phyloP scores from a whole-genome alignment of 1,284 basidiomycete species.

The Caloboletus firmus region DNA sequence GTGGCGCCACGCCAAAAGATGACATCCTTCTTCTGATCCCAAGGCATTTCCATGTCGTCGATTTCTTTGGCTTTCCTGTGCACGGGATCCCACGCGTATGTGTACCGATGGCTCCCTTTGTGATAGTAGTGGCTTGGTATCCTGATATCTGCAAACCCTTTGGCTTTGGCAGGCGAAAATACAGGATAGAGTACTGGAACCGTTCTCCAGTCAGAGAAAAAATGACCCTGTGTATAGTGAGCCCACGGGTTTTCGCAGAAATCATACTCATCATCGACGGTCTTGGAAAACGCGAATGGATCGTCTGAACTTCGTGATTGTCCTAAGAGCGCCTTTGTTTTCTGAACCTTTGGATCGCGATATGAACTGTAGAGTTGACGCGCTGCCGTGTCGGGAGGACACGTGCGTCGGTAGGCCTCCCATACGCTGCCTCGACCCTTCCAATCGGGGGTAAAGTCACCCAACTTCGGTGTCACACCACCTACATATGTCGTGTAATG shows the following conservation, averaged over 20 bases:
- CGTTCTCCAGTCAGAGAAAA: slow-evolving; percentile 93
- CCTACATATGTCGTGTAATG: slow-evolving; percentile 38
- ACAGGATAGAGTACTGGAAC: slow-evolving; percentile 85
- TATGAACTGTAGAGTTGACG: slow-evolving; percentile 80
- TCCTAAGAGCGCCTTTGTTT: slow-evolving; percentile 19
- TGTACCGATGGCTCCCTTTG: slow-evolving; percentile 77
- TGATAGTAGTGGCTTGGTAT: slow-evolving; percentile 96
- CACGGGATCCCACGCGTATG: slow-evolving; percentile 86
- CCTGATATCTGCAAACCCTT: slow-evolving; percentile 84
- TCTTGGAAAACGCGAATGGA: slow-evolving; percentile 61
- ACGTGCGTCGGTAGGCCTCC: slow-evolving; percentile 91
- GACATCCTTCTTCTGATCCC: slow-evolving; percentile 71
- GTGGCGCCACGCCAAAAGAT: slow-evolving; percentile 90
- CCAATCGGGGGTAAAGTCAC: slow-evolving; percentile 84
- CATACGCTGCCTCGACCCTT: slow-evolving; percentile 79
- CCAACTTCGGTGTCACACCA: slow-evolving; percentile 61
- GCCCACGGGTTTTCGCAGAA: slow-evolving; percentile 83
- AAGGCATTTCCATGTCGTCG: slow-evolving; percentile 82
- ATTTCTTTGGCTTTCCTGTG: slow-evolving; percentile 67
- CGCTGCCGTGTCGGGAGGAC: slow-evolving; percentile 75
- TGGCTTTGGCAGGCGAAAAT: slow-evolving; percentile 84
- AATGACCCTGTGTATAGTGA: slow-evolving; percentile 86
- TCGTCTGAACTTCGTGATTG: slow-evolving; percentile 36
- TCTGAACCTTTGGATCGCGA: slow-evolving; percentile 35
- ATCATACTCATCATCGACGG: slow-evolving; percentile 65